Conservation (phyloP, 202 grass and related monocot species). For the Hordeum pubiflorum region DNA sequence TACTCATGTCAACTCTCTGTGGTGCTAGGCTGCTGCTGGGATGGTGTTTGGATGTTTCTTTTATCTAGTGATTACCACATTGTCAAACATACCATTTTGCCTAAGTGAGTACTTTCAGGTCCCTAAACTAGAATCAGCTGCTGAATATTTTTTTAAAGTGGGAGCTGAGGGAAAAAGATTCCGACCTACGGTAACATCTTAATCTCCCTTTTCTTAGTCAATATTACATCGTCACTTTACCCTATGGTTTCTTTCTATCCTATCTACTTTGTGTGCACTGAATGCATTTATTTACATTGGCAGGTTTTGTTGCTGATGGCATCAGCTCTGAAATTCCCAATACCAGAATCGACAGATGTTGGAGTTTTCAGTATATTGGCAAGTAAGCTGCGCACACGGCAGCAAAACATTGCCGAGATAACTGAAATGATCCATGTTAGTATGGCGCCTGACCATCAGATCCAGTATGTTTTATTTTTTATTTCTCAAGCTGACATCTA, state of each 20-base stretch:
- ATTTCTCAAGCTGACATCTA: conserved; percentile 20
- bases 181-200: conserved; percentile 73
- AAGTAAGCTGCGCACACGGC: conserved; percentile 55
- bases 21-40: neutral
- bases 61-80: neutral
- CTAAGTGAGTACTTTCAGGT: conserved; percentile 40
- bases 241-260: neutral
- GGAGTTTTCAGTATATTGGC: conserved; percentile 60
- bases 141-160: conserved; percentile 88
- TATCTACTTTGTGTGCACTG: neutral
- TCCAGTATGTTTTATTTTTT: neutral
- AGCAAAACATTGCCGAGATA: conserved; percentile 85
- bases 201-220: neutral
- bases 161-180: conserved; percentile 95
- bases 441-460: neutral
- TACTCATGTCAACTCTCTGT: neutral
- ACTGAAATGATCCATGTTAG: conserved; percentile 99
- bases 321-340: conserved; percentile 78
- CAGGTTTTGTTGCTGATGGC: conserved; percentile 94
- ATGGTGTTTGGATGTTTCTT: neutral
- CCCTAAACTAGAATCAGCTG: conserved; percentile 87
- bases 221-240: neutral
- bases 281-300: conserved; percentile 8
- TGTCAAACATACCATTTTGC: conserved; percentile 18
- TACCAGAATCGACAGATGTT: conserved; percentile 45